phyloP scores from a whole-genome alignment of 352 stramenopile species.

The Elongisporangium senticosum region DNA sequence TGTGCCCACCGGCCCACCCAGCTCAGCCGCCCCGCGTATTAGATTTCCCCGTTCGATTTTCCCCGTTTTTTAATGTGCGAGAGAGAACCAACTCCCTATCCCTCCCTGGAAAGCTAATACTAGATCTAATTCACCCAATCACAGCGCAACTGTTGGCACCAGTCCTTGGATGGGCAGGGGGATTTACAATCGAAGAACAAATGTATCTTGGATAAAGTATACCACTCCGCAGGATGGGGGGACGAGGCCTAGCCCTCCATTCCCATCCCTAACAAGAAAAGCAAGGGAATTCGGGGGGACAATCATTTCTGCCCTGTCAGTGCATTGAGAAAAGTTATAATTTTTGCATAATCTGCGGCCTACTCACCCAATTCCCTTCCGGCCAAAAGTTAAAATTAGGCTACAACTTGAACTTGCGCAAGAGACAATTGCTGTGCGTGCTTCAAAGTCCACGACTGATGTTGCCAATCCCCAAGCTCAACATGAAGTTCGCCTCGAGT shows the following conservation, averaged over 20 bases:
- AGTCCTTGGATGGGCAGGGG: background rate
- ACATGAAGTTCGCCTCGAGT: background rate
- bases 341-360: background rate
- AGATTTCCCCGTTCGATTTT: background rate
- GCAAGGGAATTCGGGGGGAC: background rate
- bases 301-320: background rate
- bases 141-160: background rate
- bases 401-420: background rate
- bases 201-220: background rate
- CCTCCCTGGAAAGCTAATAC: background rate
- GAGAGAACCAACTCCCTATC: background rate
- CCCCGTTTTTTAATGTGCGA: background rate
- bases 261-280: background rate
- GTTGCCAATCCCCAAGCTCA: background rate
- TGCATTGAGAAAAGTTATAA: background rate
- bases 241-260: background rate
- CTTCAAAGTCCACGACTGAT: background rate
- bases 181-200: background rate
- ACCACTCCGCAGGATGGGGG: background rate
- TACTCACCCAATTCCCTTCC: background rate
- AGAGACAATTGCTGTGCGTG: background rate
- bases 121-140: background rate
- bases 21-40: background rate
- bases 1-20: background rate
- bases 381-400: background rate